Percentiles rank a stretch among this genome's conserved stretches.
These are phyloP conservation scores for Populus trichocarpa DNA, from an alignment of 441 rosid genomes.

Conservation along the genomic window DNA sequence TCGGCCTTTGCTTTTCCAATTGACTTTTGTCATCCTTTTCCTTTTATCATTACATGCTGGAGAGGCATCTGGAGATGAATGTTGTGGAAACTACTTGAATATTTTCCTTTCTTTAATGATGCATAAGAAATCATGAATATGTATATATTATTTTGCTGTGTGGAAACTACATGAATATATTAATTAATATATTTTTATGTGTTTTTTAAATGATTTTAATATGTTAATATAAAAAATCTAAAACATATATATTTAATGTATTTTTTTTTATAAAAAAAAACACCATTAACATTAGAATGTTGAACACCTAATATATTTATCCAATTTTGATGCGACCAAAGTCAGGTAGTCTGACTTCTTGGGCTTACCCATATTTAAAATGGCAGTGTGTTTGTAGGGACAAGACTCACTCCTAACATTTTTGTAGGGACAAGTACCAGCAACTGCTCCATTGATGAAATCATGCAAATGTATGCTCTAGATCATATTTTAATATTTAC, in stretches of 20 bases:
- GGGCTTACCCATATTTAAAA: too few relatives aligned
- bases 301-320: too few relatives aligned
- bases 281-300: not conserved
- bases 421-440: not conserved
- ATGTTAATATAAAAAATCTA: too few relatives aligned
- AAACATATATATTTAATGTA: too few relatives aligned
- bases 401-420: not conserved
- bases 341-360: too few relatives aligned
- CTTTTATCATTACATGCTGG: not conserved
- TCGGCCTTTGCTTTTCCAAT: slow-evolving; percentile 11
- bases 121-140: not conserved
- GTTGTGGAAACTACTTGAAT: not conserved
- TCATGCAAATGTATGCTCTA: not conserved
- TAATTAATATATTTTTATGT: too few relatives aligned
- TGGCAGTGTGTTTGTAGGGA: not conserved
- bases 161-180: too few relatives aligned
- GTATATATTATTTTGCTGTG: too few relatives aligned
- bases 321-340: too few relatives aligned
- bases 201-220: too few relatives aligned
- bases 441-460: not conserved
- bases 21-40: slow-evolving; percentile 1
- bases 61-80: slow-evolving; percentile 24
- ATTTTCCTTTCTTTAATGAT: not conserved
- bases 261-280: too few relatives aligned
- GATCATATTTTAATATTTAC: slow-evolving; percentile 2